Evolutionary conservation across 2,329 filamentous ascomycete genomes (phyloP).

Genomic region (Ophiostoma pallidulum): DNA sequence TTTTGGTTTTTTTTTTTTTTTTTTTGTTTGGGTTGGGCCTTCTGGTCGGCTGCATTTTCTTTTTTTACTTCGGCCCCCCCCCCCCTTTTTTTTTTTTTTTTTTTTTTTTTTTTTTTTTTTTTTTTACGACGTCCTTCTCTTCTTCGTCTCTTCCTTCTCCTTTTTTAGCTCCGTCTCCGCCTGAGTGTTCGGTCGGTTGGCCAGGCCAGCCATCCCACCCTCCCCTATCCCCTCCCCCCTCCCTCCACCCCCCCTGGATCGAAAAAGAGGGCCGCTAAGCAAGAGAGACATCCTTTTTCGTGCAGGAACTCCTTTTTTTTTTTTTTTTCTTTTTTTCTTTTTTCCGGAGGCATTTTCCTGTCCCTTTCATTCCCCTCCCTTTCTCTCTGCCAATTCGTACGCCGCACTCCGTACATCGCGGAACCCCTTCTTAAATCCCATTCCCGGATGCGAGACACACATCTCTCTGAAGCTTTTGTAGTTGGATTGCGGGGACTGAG

Average conservation of each 20-base stretch:
- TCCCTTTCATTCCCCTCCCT: constrained; percentile 2
- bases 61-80: background rate
- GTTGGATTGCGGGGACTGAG: too few species aligned
- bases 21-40: background rate
- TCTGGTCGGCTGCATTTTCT: background rate
- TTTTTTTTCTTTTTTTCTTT: background rate
- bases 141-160: too few species aligned
- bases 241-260: background rate
- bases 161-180: too few species aligned
- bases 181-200: too few species aligned
- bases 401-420: background rate
- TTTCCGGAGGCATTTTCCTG: constrained; percentile 5
- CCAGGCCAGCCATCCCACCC: too few species aligned
- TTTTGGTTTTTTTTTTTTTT: background rate
- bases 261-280: background rate
- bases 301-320: background rate
- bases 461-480: too few species aligned
- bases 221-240: too few species aligned
- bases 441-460: too few species aligned
- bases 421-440: background rate
- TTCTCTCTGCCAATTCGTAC: background rate
- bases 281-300: background rate
- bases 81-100: background rate
- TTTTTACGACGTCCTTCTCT: too few species aligned
- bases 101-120: background rate